Percentiles rank a stretch among this genome's conserved stretches.
Conservation (phyloP, 176 grass and related monocot species). For the Avena eriantha region DNA sequence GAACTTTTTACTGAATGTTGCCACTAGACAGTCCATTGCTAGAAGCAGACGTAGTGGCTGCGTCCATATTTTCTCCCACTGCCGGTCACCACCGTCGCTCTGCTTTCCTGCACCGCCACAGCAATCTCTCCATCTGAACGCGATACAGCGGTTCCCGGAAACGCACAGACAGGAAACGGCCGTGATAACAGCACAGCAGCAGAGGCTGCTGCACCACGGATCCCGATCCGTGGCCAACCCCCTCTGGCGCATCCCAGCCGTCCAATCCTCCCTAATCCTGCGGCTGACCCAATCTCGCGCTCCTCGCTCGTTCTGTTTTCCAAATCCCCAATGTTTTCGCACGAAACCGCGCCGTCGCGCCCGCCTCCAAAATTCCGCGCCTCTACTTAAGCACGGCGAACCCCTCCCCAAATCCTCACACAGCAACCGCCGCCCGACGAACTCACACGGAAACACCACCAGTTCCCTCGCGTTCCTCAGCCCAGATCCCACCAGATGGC, state of each 20-base stretch:
- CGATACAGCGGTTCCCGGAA: too few species aligned
- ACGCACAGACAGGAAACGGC: too few species aligned
- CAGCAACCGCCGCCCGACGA: neutral
- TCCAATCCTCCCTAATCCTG: neutral
- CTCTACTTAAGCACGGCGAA: neutral
- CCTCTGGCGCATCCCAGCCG: neutral
- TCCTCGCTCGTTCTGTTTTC: neutral
- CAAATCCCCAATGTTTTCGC: neutral
- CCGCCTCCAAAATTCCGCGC: neutral
- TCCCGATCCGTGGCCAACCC: neutral
- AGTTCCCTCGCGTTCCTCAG: neutral
- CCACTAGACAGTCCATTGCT: neutral
- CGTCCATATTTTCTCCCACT: neutral
- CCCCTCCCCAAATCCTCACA: neutral
- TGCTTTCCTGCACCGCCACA: neutral
- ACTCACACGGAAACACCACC: neutral
- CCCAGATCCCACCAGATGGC: constrained; percentile 49
- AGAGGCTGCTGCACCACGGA: neutral
- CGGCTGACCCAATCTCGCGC: neutral
- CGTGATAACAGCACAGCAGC: too few species aligned
- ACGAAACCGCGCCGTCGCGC: neutral
- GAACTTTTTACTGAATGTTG: neutral
- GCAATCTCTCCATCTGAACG: neutral
- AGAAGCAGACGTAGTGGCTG: neutral
- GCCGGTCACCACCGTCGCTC: neutral